Evolutionary conservation across 306 rosid species (phyloP).

Genomic region (Quercus glauca): DNA sequence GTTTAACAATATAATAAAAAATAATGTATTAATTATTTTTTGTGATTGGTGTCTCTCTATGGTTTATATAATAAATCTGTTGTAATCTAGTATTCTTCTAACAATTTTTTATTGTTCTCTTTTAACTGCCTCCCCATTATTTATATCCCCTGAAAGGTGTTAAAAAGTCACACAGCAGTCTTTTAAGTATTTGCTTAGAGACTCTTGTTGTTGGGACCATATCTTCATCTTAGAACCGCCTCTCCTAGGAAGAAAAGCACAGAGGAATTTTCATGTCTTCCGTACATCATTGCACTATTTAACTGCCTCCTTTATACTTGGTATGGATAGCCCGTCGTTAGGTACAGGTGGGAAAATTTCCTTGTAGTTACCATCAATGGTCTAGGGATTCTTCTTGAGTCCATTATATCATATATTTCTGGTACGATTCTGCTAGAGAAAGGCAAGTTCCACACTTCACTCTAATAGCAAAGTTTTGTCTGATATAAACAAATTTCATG

Average conservation of each 20-base stretch:
- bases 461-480: neutral
- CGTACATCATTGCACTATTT: constrained; percentile 56
- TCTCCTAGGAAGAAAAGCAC: constrained; percentile 52
- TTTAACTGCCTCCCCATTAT: neutral
- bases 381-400: constrained; percentile 57
- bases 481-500: no score
- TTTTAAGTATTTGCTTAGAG: constrained; percentile 3
- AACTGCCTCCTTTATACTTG: constrained; percentile 71
- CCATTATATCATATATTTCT: constrained; percentile 62
- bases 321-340: constrained; percentile 71
- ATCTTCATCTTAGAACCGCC: neutral
- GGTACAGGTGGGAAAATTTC: constrained; percentile 69
- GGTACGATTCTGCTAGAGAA: constrained; percentile 45
- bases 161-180: constrained; percentile 2
- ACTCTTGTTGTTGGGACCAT: neutral
- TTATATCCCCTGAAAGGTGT: constrained; percentile 11
- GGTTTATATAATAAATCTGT: no score
- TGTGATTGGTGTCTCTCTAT: no score
- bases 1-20: no score
- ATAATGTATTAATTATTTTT: no score
- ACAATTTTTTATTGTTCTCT: constrained; percentile 15
- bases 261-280: constrained; percentile 73
- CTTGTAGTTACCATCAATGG: constrained; percentile 67
- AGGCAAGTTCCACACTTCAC: constrained; percentile 29
- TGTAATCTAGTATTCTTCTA: no score